phyloP scores from a whole-genome alignment of 345 rosid species.

The Brassica nigra region DNA sequence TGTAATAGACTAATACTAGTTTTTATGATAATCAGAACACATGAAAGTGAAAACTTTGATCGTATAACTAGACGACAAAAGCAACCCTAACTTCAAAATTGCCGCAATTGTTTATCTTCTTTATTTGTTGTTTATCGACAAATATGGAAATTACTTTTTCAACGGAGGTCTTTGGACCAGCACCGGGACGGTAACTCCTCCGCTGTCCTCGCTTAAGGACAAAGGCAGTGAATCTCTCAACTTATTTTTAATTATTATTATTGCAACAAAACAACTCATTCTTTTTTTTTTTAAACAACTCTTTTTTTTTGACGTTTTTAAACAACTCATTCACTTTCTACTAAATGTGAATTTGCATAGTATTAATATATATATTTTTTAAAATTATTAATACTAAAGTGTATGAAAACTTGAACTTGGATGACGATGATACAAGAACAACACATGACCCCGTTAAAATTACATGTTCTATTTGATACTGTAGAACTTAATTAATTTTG shows the following conservation, averaged over 20 bases:
- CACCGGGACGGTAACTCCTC: constrained; percentile 24
- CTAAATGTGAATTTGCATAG: neutral
- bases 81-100: constrained; percentile 17
- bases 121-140: constrained; percentile 18
- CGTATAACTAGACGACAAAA: constrained; percentile 27
- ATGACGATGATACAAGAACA: neutral
- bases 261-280: neutral
- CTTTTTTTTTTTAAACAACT: too few relatives aligned
- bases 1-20: neutral
- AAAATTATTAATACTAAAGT: neutral
- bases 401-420: neutral
- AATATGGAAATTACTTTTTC: constrained; percentile 15
- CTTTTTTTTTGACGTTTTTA: too few relatives aligned
- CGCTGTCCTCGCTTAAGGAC: constrained; percentile 25
- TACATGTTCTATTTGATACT: neutral
- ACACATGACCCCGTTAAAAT: neutral
- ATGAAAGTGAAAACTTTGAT: neutral
- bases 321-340: neutral
- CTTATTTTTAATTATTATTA: neutral
- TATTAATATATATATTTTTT: neutral
- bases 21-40: constrained; percentile 16
- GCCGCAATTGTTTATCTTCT: constrained; percentile 16
- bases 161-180: constrained; percentile 24
- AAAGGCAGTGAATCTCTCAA: neutral
- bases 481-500: neutral